Percentiles rank a stretch among this genome's conserved stretches.
Evolutionary conservation across 1,139 yeast genomes (phyloP).

Genomic region (Geotrichum siamense): DNA sequence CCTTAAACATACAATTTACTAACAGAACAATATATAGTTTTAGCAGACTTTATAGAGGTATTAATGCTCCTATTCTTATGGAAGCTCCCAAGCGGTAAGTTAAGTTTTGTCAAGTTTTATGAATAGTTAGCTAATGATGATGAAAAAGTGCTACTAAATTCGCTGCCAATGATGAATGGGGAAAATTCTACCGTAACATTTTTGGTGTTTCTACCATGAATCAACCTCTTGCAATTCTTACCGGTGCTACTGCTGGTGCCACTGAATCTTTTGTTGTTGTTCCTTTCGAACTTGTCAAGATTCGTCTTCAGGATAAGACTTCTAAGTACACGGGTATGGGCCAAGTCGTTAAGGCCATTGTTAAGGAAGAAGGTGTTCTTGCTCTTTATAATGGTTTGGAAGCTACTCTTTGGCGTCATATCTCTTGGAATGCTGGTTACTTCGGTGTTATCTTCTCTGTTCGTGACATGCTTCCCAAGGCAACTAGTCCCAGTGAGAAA

Average conservation of each 20-base stretch:
- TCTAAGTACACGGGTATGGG: constrained; percentile 79
- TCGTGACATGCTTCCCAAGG: constrained; percentile 69
- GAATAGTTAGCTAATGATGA: neutral
- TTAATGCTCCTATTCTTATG: constrained; percentile 93
- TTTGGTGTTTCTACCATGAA: constrained; percentile 68
- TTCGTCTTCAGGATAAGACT: constrained; percentile 83
- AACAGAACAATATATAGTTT: constrained; percentile 26
- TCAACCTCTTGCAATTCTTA: constrained; percentile 77
- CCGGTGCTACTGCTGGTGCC: constrained; percentile 99
- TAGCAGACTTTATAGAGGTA: constrained; percentile 81
- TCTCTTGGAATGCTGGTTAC: constrained; percentile 96
- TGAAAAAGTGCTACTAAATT: constrained; percentile 69
- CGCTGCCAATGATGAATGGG: constrained; percentile 98
- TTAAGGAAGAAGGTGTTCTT: constrained; percentile 66
- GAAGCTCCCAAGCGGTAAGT: constrained; percentile 80
- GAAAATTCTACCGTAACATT: constrained; percentile 64
- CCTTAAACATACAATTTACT: neutral
- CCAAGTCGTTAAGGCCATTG: constrained; percentile 70
- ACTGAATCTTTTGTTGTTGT: constrained; percentile 94
- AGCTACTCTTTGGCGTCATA: constrained; percentile 96
- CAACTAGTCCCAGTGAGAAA: constrained; percentile 60
- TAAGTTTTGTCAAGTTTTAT: constrained; percentile 32
- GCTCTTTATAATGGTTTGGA: constrained; percentile 93
- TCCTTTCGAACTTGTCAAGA: constrained; percentile 82
- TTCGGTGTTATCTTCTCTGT: constrained; percentile 92